Evolutionary conservation across 1,139 yeast species (phyloP), one percentile per base, ranked within the genome.

Genomic region (Candida sp.): DNA sequence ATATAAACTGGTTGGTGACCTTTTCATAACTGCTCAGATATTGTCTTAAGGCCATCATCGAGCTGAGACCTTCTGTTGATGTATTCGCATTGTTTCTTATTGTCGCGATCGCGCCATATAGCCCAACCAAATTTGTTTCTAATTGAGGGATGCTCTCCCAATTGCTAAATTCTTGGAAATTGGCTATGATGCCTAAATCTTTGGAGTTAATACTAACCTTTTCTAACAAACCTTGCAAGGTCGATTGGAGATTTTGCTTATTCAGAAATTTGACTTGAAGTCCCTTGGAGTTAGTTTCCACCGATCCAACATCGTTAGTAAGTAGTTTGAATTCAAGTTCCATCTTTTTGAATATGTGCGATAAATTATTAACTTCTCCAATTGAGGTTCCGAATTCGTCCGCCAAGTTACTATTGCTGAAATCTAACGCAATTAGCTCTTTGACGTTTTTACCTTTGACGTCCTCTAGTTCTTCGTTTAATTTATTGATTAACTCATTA

Each of bases 221-320:
- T 41, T 79, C 77, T 47, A 89, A 65, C 41, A 89, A 73, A n/a
- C 75, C 77, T 43, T 79, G 77, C 45, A 90, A 73, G 46, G 87
- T 93, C 42, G 77, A 79, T 73, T 82, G 84, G 35, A 91, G 69
- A 21, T 75, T 63, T 54, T 87, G 87, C 61, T 87, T 88, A 62
- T 91, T 91, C 34, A 88, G 83, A 4, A 93, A 81, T 53, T 84
- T 85, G 3, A 90, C 86, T 63, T 91, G 97, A 30, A 90, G 66
- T 41, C 97, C 97, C 53, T 84, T 82, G 1, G 90, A 83, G 56
- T 87, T 87, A 36, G 75, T 71, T 58, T 90, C 97, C 41, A 90
- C 84, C 43, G 76, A 77, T 39, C 78, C 75, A 42, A 90, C 81
- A 47, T 87, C 93, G 5, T 81, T 81, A 4, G 83, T 77, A 41